A percentile compares a stretch with the other conserved stretches of the same genome.
phyloP scores from a whole-genome alignment of 2,329 filamentous ascomycete genomes.

The Hirsutella rhossiliensis region DNA sequence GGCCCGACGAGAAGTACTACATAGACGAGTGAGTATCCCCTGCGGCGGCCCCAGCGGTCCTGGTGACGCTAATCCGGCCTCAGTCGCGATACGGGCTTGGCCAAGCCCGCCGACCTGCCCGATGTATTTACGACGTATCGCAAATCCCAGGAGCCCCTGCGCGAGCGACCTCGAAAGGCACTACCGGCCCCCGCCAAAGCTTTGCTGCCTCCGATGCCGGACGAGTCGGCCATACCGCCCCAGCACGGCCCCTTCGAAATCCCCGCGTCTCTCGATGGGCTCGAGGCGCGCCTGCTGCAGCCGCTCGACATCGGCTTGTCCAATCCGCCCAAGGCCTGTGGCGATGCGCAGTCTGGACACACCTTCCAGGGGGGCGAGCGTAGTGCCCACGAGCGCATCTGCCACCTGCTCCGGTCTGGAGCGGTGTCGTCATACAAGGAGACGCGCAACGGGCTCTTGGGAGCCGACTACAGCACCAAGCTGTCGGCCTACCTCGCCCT shows the following conservation, averaged over 20 bases:
- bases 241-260: slow-evolving; percentile 53
- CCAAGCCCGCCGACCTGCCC: slow-evolving; percentile 46
- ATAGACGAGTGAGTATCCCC: slow-evolving; percentile 57
- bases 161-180: slow-evolving; percentile 46
- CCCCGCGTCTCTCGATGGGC: slow-evolving; percentile 37
- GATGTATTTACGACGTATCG: slow-evolving; percentile 67
- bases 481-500: slow-evolving; percentile 62
- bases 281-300: slow-evolving; percentile 41
- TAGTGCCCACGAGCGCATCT: slow-evolving; percentile 43
- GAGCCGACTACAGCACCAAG: slow-evolving; percentile 62
- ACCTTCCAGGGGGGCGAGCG: slow-evolving; percentile 59
- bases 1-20: slow-evolving; percentile 67
- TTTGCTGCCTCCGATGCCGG: slow-evolving; percentile 45
- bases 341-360: slow-evolving; percentile 44
- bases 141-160: slow-evolving; percentile 60
- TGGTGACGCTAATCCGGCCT: slow-evolving; percentile 3
- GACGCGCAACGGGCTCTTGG: slow-evolving; percentile 60
- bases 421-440: slow-evolving; percentile 53
- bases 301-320: slow-evolving; percentile 43
- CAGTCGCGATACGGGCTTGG: slow-evolving; percentile 55
- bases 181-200: slow-evolving; percentile 38
- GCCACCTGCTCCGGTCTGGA: slow-evolving; percentile 47
- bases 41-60: neutral
- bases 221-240: slow-evolving; percentile 33
- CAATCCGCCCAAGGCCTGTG: slow-evolving; percentile 39